phyloP scores from a whole-genome alignment of 148 eudicot genomes.

The Fagopyrum tataricum region DNA sequence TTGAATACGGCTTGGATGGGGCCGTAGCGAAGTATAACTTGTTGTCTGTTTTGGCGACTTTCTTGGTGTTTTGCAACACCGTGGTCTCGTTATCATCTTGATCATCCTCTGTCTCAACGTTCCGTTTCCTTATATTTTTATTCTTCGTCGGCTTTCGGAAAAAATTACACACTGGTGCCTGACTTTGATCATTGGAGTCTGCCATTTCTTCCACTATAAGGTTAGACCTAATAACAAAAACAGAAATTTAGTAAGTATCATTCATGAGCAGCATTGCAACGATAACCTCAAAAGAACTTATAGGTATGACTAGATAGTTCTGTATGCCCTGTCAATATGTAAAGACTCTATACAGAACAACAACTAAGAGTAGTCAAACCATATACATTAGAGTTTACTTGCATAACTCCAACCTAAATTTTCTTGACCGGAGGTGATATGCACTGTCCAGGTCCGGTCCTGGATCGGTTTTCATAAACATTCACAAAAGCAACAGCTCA shows the following conservation, averaged over 20 bases:
- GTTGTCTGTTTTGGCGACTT: conserved; percentile 35
- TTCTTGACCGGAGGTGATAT: too few species aligned
- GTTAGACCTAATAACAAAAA: not conserved
- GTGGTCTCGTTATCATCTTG: conserved; percentile 37
- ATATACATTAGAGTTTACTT: too few species aligned
- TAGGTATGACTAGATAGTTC: not conserved
- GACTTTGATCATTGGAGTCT: conserved; percentile 6
- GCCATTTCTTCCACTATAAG: not conserved
- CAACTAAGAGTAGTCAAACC: too few species aligned
- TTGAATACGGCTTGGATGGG: conserved; percentile 26
- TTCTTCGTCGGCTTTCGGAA: conserved; percentile 69
- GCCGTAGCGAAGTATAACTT: conserved; percentile 61
- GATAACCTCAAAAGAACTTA: not conserved
- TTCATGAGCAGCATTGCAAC: too few species aligned
- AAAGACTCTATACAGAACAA: too few species aligned
- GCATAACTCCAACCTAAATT: too few species aligned
- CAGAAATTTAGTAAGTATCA: too few species aligned
- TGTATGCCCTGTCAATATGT: too few species aligned
- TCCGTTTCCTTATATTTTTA: conserved; percentile 68
- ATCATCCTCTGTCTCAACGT: conserved; percentile 34
- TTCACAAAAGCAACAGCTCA: too few species aligned
- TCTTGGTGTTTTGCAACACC: conserved; percentile 35
- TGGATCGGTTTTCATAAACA: too few species aligned
- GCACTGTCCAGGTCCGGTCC: too few species aligned
- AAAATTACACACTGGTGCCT: conserved; percentile 58